A percentile compares a stretch with the other conserved stretches of the same genome.
phyloP scores from a whole-genome alignment of 2,329 filamentous ascomycete species.

The Beauveria caledonica region DNA sequence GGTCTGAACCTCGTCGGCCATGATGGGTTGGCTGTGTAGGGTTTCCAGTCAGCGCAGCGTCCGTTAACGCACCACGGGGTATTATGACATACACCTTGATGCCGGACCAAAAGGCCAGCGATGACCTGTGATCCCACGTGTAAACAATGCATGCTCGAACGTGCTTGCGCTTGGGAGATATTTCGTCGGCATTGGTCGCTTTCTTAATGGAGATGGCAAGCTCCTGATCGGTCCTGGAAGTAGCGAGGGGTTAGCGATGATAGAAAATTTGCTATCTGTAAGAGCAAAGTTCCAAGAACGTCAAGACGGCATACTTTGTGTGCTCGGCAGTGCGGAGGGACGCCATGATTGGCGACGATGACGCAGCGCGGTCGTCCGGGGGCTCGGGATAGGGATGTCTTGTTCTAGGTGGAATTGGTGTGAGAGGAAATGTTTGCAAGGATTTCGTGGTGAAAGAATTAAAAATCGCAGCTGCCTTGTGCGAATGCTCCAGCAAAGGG shows the following conservation, averaged over 20 bases:
- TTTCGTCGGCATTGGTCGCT: slow-evolving; percentile 60
- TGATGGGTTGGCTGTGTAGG: slow-evolving; percentile 71
- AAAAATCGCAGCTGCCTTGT: not conserved
- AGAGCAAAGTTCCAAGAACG: not conserved
- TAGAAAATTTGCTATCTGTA: no score
- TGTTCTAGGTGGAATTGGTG: not conserved
- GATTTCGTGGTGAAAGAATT: not conserved
- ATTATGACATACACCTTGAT: slow-evolving; percentile 80
- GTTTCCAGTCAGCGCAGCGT: not conserved
- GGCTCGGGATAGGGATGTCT: slow-evolving; percentile 7
- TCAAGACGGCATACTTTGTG: slow-evolving; percentile 6
- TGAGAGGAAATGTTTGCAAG: not conserved
- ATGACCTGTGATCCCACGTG: slow-evolving; percentile 98
- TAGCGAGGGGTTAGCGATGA: not conserved
- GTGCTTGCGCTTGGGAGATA: slow-evolving; percentile 76
- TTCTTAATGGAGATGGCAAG: slow-evolving; percentile 64
- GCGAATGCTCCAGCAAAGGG: not conserved
- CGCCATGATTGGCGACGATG: slow-evolving; percentile 8
- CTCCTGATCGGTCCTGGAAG: slow-evolving; percentile 56
- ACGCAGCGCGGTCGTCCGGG: slow-evolving; percentile 5
- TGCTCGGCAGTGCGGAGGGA: slow-evolving; percentile 12
- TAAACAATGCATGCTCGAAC: slow-evolving; percentile 97
- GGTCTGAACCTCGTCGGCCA: slow-evolving; percentile 96
- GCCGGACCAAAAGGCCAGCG: slow-evolving; percentile 89
- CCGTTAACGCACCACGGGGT: not conserved